Evolutionary conservation across 1,284 basidiomycete species (phyloP).

Genomic region (Ceratobasidium sp.): DNA sequence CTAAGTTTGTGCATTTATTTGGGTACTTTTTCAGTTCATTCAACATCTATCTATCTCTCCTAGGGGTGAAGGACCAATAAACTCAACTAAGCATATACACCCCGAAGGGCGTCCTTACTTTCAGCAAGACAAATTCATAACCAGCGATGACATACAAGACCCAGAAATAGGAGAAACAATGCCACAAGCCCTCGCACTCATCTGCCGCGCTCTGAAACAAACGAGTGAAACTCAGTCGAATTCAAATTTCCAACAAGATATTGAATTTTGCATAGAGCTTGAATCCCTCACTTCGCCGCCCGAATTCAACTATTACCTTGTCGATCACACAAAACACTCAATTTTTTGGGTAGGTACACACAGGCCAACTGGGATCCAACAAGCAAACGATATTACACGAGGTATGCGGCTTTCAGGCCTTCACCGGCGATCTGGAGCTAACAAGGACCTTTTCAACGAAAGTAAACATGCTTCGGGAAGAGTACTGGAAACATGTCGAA

Average conservation of each 20-base stretch:
- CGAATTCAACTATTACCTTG: constrained; percentile 46
- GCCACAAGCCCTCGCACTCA: neutral
- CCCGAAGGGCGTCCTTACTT: constrained; percentile 39
- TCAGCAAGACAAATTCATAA: constrained; percentile 27
- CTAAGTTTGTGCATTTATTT: too few relatives aligned
- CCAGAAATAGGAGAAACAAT: neutral
- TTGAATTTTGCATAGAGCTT: constrained; percentile 37
- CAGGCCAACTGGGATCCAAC: constrained; percentile 13
- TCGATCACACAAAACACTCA: constrained; percentile 27
- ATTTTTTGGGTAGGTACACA: constrained; percentile 43
- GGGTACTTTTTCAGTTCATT: too few relatives aligned
- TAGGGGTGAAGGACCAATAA: too few relatives aligned
- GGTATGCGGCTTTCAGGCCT: neutral
- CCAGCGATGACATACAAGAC: constrained; percentile 31
- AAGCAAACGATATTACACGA: neutral
- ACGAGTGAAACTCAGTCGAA: neutral
- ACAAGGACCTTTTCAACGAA: neutral
- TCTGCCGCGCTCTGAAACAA: neutral
- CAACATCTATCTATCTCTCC: too few relatives aligned
- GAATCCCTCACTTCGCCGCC: constrained; percentile 6
- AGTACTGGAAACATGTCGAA: constrained; percentile 44
- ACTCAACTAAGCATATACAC: constrained; percentile 19
- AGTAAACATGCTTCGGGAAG: constrained; percentile 27
- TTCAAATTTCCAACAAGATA: neutral
- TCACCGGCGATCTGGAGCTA: too few relatives aligned